Evolutionary conservation across 345 rosid genomes (phyloP).

Genomic region (Mercurialis annua): DNA sequence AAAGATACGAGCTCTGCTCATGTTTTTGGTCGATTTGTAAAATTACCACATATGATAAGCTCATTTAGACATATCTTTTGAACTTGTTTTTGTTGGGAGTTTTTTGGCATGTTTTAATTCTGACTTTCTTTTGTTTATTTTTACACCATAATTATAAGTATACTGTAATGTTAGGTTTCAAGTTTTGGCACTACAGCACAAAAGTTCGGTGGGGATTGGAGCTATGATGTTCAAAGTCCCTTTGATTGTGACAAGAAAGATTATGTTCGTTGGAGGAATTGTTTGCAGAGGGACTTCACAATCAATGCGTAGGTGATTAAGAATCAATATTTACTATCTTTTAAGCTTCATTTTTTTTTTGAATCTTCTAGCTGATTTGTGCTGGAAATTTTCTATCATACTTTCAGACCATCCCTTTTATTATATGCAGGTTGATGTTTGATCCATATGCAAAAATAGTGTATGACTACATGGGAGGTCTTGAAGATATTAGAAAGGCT

Average conservation of each 20-base stretch:
- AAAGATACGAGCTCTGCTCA: background rate
- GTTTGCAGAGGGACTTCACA: constrained; percentile 88
- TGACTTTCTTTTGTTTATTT: background rate
- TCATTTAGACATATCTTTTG: background rate
- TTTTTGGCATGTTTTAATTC: constrained; percentile 2
- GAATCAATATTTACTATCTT: constrained; percentile 2
- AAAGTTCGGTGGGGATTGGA: constrained; percentile 21
- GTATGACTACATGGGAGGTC: constrained; percentile 87
- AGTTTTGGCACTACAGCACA: constrained; percentile 62
- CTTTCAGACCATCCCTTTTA: constrained; percentile 10
- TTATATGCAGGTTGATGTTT: constrained; percentile 70
- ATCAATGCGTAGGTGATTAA: constrained; percentile 62
- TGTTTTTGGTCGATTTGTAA: background rate
- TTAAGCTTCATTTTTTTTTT: background rate
- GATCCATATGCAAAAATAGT: constrained; percentile 82
- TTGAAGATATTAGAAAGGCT: constrained; percentile 83
- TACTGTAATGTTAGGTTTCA: constrained; percentile 43
- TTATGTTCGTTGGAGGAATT: constrained; percentile 69
- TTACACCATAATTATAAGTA: constrained; percentile 8
- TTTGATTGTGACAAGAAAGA: constrained; percentile 52
- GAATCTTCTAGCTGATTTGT: background rate
- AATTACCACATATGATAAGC: background rate
- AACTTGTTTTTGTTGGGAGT: background rate
- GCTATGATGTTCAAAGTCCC: constrained; percentile 34
- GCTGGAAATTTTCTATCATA: background rate